Base-by-base conservation (phyloP, 2,329 filamentous ascomycete genomes). In the Cryphonectria nitschkei region DNA sequence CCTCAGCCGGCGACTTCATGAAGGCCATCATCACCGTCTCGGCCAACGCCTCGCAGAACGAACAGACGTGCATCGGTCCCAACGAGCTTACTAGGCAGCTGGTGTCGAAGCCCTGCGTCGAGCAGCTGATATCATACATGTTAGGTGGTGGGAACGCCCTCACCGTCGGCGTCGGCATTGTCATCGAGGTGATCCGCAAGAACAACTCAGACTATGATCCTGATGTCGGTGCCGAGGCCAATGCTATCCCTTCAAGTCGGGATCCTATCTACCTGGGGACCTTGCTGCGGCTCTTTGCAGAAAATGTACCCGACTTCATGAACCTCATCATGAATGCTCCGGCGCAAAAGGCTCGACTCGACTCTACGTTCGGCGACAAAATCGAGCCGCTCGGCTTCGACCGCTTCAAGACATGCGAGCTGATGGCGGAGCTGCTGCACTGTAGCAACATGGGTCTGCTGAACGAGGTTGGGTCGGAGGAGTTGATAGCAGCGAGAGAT, bases 11-110 rank as follows among this genome's bases (percentile, higher is more conserved):
- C 60, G 96, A 99, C 79, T 99, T 99, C 76, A 88, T 99, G 76
- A 99, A 99, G 81, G 96, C 96, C 58, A 98, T 99, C 78, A 98
- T 99, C 75, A 99, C 96, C 37, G 98, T 99, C 71, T 98, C 96
- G 1, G 96, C 96, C 72, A 99, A 99, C 78, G 96, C 96, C 3
- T 98, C 95, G 1, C 96, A 97, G 76, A 97, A 98, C 77, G 96
- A 99, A 78, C 95, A 98, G 79, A 96, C 95, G n/a, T 98, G 97
- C 77, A 98, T 99, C 79, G 96, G 96, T 3, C 96, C 96, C 4
- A 99, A 99, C 79, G 96, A 97, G 78, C 88, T 99, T 65, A 99
- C 96, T 6, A 91, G 96, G 56, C 94, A 99, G 81, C 87, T 99
- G 4, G 96, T 99, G 1, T 98, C 96, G 0, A 89, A 92, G 73